Evolutionary conservation across 306 rosid genomes (phyloP), one percentile per base, ranked within the genome.

Genomic region (Abrus pulchellus): DNA sequence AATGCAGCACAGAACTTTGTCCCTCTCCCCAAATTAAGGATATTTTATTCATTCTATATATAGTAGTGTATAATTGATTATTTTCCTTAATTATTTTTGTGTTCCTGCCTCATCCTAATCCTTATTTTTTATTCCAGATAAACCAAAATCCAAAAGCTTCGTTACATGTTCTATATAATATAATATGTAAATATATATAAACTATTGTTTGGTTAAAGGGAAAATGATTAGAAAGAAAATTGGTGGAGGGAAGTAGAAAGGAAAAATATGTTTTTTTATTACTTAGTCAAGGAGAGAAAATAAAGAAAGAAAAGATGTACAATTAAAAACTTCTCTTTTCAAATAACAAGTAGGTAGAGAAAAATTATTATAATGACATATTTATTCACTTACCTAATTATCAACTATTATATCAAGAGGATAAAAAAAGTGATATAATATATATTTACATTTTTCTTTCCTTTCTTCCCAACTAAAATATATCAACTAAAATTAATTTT

Each of bases 111-210:
- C 44, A 29, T 68, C 43, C 63, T 44, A 9, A 57, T 36, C 34
- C 5, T 60, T 12, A 34, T 33, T 9, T 8, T 14, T 5, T 50
- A 10, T 38, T 56, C 47, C 33, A 3, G 2, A 47, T 40, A 54
- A 70, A 33, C 32, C 32, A 54, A 45, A 76, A 11, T 64, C 41
- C 44, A 55, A 45, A 72, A 80, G 11, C 33, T 70, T 32, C 57
- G 4, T 30, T 68, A 32, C 0, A 1, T 62, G 66, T 3, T 61
- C 11, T 33, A 61, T 34, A 11, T 1, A 9, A 60, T 3, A 12
- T 5, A 61, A 60, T 36, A 38, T 64, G 47, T 8, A 13, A 40
- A 0, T n/a, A 36, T 71, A 34, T 36, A 28, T 33, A 60, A 73
- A 13, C 10, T 61, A 2, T 61, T 61, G 0, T 10, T 64, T 3